Evolutionary conservation across 2,329 filamentous ascomycete genomes (phyloP).

Genomic region (Sordariomycetes sp.): DNA sequence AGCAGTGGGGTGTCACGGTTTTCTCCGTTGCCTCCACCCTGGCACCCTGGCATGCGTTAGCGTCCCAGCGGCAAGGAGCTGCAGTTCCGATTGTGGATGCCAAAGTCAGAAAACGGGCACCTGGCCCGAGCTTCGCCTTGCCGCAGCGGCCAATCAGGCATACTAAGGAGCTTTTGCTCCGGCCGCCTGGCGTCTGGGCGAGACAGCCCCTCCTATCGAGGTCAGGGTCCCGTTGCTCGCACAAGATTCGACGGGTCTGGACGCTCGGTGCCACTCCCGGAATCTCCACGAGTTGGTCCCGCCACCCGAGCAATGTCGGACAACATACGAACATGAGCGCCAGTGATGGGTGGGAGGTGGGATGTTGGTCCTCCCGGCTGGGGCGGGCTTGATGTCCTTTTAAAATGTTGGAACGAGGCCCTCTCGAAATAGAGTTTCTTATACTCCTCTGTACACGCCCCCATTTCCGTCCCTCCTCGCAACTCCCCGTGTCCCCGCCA

Average conservation of each 20-base stretch:
- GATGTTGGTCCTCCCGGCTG: too few relatives aligned
- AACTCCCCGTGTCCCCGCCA: background rate
- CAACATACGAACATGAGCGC: too few relatives aligned
- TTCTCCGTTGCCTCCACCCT: too few relatives aligned
- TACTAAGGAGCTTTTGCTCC: slow-evolving; percentile 23
- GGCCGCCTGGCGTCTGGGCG: slow-evolving; percentile 10
- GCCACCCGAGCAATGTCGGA: too few relatives aligned
- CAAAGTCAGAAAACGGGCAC: background rate
- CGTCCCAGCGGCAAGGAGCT: background rate
- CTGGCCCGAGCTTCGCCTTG: slow-evolving; percentile 2
- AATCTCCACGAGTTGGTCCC: too few relatives aligned
- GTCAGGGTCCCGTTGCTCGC: background rate
- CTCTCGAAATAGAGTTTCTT: background rate
- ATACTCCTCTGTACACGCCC: background rate
- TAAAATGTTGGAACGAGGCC: background rate
- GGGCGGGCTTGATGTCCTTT: background rate
- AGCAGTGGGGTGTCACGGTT: too few relatives aligned
- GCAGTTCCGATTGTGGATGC: background rate
- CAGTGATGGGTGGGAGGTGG: too few relatives aligned
- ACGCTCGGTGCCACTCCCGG: background rate
- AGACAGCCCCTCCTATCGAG: slow-evolving; percentile 5
- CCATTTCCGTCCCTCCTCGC: background rate
- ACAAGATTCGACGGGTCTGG: background rate
- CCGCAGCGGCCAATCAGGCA: slow-evolving; percentile 17
- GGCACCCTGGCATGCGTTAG: background rate